phyloP scores from a whole-genome alignment of 2,329 filamentous ascomycete genomes.

The Esteya vermicola region DNA sequence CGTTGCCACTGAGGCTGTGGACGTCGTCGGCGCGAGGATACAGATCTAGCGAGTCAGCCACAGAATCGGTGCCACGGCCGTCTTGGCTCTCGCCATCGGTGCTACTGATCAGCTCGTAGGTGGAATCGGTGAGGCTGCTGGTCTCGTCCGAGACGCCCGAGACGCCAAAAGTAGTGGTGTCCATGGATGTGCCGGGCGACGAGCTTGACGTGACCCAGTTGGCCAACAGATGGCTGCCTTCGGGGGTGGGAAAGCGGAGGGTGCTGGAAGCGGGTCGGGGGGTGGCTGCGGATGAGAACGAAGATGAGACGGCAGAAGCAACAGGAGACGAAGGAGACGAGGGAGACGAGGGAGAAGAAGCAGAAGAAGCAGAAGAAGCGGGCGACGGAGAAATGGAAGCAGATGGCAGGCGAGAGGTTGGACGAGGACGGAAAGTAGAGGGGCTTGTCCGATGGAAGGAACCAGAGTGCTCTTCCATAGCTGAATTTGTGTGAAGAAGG shows the following conservation, averaged over 20 bases:
- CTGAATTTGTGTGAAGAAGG: conserved; percentile 2
- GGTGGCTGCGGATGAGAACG: not conserved
- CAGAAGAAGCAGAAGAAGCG: not conserved
- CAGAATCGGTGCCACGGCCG: conserved; percentile 29
- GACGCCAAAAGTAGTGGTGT: conserved; percentile 24
- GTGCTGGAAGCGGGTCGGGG: conserved; percentile 7
- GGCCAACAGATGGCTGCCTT: conserved; percentile 39
- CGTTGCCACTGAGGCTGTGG: conserved; percentile 15
- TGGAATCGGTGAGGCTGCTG: conserved; percentile 38
- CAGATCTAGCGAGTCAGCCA: conserved; percentile 11
- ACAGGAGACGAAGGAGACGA: conserved; percentile 13
- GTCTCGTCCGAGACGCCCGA: conserved; percentile 24
- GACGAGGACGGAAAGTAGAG: not conserved
- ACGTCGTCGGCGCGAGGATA: conserved; percentile 15
- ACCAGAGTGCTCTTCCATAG: conserved; percentile 10
- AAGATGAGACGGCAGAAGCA: not conserved
- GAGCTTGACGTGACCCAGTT: conserved; percentile 46
- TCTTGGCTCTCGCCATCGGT: conserved; percentile 40
- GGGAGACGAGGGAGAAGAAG: not conserved
- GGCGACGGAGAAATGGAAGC: conserved; percentile 13
- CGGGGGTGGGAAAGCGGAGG: conserved; percentile 41
- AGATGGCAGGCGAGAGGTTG: no score
- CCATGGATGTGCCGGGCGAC: conserved; percentile 1
- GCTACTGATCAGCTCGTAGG: conserved; percentile 40
- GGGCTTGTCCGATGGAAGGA: conserved; percentile 4